Evolutionary conservation across 257 asterid species (phyloP).

Genomic region (Solanum chmielewskii): DNA sequence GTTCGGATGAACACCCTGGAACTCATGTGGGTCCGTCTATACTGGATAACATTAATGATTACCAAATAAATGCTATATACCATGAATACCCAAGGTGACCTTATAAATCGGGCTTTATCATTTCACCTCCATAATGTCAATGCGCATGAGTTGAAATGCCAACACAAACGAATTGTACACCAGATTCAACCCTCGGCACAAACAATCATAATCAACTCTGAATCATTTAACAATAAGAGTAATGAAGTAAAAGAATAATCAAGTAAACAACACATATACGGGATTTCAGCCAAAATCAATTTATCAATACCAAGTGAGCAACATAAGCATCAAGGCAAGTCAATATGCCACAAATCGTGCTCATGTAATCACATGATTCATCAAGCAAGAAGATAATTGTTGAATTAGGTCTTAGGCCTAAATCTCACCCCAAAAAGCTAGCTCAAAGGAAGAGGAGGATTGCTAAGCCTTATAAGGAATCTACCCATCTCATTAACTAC

Average conservation of each 20-base stretch:
- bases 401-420: too few relatives aligned
- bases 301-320: not conserved
- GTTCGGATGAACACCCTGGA: too few relatives aligned
- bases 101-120: not conserved
- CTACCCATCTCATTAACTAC: too few relatives aligned
- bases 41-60: not conserved
- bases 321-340: not conserved
- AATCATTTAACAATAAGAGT: not conserved
- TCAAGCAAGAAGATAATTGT: not conserved
- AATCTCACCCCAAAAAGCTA: too few relatives aligned
- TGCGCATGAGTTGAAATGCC: not conserved
- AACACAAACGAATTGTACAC: not conserved
- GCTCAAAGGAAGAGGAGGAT: too few relatives aligned
- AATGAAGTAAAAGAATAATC: not conserved
- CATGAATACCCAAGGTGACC: not conserved
- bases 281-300: not conserved
- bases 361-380: not conserved
- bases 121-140: not conserved
- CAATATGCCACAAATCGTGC: not conserved
- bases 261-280: not conserved
- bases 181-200: not conserved
- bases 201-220: not conserved
- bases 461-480: too few relatives aligned
- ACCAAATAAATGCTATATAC: not conserved
- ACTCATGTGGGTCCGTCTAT: not conserved